These are phyloP conservation scores for Coemansia sp. DNA, from an alignment of 192 early-diverging fungal species.

Conservation along the genomic window DNA sequence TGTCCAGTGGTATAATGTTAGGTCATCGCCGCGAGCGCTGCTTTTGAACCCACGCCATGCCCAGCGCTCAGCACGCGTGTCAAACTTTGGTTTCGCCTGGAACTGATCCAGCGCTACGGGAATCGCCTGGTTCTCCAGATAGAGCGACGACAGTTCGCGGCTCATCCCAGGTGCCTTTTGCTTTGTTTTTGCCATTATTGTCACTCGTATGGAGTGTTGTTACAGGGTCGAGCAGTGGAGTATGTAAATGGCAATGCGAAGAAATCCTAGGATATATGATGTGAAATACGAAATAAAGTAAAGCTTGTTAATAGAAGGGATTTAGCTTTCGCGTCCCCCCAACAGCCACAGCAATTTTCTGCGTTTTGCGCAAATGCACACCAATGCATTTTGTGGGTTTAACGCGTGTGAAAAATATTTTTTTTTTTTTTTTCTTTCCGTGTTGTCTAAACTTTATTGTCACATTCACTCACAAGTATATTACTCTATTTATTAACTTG, in stretches of 20 bases:
- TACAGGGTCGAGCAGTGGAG: neutral
- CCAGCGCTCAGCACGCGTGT: slow-evolving; percentile 69
- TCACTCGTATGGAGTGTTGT: neutral
- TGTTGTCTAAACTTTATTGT: no score
- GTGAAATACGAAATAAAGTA: slow-evolving; percentile 7
- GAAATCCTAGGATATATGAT: neutral
- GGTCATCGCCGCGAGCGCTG: slow-evolving; percentile 73
- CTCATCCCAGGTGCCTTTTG: slow-evolving; percentile 32
- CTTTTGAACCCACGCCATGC: slow-evolving; percentile 68
- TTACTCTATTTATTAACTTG: neutral
- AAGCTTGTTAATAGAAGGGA: no score
- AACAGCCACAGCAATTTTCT: no score
- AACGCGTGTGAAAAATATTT: neutral
- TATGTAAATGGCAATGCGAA: neutral
- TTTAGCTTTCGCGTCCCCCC: no score
- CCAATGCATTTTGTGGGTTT: slow-evolving; percentile 11
- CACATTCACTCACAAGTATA: no score
- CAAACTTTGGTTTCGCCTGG: slow-evolving; percentile 71
- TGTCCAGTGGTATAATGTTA: slow-evolving; percentile 77
- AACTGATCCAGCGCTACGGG: slow-evolving; percentile 47
- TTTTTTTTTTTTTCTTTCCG: neutral
- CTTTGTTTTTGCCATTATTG: slow-evolving; percentile 34
- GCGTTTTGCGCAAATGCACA: neutral
- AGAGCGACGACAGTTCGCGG: slow-evolving; percentile 49
- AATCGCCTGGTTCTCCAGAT: slow-evolving; percentile 46